Evolutionary conservation across 2,329 filamentous ascomycete species (phyloP).

Genomic region (Aspergillus sp.): DNA sequence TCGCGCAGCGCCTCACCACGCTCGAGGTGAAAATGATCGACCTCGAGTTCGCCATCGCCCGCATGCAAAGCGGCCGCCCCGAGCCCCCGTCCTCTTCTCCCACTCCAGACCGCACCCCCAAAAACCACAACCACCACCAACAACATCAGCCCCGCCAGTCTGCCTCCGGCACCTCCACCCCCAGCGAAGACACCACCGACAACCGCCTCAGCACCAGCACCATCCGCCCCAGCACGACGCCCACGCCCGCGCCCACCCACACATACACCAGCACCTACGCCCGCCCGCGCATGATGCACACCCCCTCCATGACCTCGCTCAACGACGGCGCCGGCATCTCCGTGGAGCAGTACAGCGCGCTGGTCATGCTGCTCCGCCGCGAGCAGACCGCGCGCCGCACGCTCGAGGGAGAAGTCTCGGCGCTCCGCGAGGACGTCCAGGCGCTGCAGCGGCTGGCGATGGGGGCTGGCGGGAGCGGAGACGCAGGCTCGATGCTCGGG

Average conservation of each 20-base stretch:
- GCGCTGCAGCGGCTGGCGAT: conserved; percentile 30
- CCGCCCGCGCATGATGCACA: conserved; percentile 13
- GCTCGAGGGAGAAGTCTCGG: conserved; percentile 43
- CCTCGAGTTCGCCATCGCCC: conserved; percentile 49
- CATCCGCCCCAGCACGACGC: conserved; percentile 31
- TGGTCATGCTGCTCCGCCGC: conserved; percentile 44
- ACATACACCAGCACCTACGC: conserved; percentile 4
- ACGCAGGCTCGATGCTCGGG: conserved; percentile 9
- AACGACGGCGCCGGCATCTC: conserved; percentile 37
- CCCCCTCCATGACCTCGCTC: conserved; percentile 30
- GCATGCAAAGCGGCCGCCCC: conserved; percentile 40
- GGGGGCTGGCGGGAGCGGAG: conserved; percentile 4
- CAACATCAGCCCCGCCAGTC: neutral
- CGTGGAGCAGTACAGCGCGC: conserved; percentile 46
- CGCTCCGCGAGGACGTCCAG: conserved; percentile 41
- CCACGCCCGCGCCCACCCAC: conserved; percentile 17
- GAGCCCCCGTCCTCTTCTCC: conserved; percentile 11
- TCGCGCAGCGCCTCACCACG: conserved; percentile 48
- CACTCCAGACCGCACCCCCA: neutral
- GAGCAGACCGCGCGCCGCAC: conserved; percentile 46
- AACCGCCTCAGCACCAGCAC: conserved; percentile 29
- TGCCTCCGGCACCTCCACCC: conserved; percentile 4
- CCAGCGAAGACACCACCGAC: conserved; percentile 12
- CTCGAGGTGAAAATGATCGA: conserved; percentile 51
- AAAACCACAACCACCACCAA: conserved; percentile 6